A percentile compares a stretch with the other conserved stretches of the same genome.
These are phyloP conservation scores for Medicago ruthenica DNA, from an alignment of 306 rosid genomes.

Conservation along the genomic window DNA sequence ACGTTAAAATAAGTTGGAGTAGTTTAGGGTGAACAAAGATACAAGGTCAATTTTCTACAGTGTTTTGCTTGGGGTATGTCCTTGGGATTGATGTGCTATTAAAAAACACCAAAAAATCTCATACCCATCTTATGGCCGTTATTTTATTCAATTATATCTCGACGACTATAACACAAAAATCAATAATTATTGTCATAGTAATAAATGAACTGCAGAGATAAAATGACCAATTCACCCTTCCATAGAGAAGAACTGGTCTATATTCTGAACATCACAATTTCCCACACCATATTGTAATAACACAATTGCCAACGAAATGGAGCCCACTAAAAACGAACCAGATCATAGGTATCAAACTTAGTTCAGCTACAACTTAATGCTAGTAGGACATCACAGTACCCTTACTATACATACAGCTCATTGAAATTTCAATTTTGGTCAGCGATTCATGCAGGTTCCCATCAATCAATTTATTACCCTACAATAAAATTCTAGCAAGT, in stretches of 20 bases:
- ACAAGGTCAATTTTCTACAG: background rate
- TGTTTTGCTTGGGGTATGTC: slow-evolving; percentile 1
- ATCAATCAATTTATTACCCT: slow-evolving; percentile 23
- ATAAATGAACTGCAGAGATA: slow-evolving; percentile 13
- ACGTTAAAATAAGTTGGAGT: background rate
- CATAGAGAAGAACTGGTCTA: slow-evolving; percentile 38
- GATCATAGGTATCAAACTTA: slow-evolving; percentile 45
- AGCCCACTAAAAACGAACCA: slow-evolving; percentile 55
- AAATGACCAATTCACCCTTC: slow-evolving; percentile 50
- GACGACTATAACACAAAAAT: slow-evolving; percentile 23
- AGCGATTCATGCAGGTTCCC: slow-evolving; percentile 41
- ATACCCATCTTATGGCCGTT: slow-evolving; percentile 37
- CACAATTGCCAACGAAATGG: slow-evolving; percentile 50
- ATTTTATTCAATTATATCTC: slow-evolving; percentile 33
- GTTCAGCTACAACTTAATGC: slow-evolving; percentile 47
- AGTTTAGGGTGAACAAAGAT: background rate
- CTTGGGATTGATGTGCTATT: slow-evolving; percentile 60
- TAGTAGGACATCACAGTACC: slow-evolving; percentile 34
- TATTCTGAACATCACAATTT: slow-evolving; percentile 53
- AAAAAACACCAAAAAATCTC: slow-evolving; percentile 3
- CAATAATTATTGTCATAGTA: slow-evolving; percentile 30
- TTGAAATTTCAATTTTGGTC: slow-evolving; percentile 34
- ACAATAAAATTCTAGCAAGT: background rate
- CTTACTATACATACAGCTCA: slow-evolving; percentile 35
- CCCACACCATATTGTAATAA: slow-evolving; percentile 41